These are phyloP conservation scores for Usnea hakonensis DNA, from an alignment of 495 filamentous ascomycete genomes.

Conservation along the genomic window DNA sequence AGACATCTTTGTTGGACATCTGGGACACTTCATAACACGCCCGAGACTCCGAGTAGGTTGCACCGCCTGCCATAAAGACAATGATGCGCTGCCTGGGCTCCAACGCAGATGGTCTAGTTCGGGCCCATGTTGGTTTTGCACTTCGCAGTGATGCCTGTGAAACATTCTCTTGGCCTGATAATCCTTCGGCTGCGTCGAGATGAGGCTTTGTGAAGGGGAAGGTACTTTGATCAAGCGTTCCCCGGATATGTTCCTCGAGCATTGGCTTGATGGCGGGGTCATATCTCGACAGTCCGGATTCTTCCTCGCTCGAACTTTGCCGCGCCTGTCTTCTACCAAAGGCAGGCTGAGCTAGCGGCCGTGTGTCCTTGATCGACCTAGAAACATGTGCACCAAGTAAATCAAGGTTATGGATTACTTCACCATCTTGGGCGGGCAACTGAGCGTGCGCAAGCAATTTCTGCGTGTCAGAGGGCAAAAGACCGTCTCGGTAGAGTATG, in stretches of 20 bases:
- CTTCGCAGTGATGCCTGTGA: constrained; percentile 74
- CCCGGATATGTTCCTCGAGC: constrained; percentile 59
- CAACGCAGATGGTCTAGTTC: constrained; percentile 60
- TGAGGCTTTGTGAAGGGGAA: constrained; percentile 83
- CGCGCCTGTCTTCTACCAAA: constrained; percentile 55
- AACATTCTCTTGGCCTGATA: constrained; percentile 43
- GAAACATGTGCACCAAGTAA: constrained; percentile 70
- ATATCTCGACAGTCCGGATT: constrained; percentile 45
- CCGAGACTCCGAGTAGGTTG: constrained; percentile 82
- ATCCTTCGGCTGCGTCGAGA: constrained; percentile 51
- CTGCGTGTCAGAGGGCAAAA: constrained; percentile 75
- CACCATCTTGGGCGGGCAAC: constrained; percentile 63
- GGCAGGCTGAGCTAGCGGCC: constrained; percentile 52
- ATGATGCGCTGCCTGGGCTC: constrained; percentile 87
- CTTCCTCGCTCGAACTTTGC: constrained; percentile 37
- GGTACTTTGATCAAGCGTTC: constrained; percentile 44
- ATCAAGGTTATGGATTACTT: constrained; percentile 69
- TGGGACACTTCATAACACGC: constrained; percentile 82
- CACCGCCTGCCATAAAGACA: constrained; percentile 93
- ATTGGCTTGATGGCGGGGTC: constrained; percentile 52
- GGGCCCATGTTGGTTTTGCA: constrained; percentile 92
- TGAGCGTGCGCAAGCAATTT: constrained; percentile 79
- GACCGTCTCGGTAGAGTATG: constrained; percentile 77
- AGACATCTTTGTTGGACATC: constrained; percentile 66
- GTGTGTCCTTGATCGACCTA: constrained; percentile 68